phyloP scores from a whole-genome alignment of 306 rosid species.

The Cucurbita argyrosperma region DNA sequence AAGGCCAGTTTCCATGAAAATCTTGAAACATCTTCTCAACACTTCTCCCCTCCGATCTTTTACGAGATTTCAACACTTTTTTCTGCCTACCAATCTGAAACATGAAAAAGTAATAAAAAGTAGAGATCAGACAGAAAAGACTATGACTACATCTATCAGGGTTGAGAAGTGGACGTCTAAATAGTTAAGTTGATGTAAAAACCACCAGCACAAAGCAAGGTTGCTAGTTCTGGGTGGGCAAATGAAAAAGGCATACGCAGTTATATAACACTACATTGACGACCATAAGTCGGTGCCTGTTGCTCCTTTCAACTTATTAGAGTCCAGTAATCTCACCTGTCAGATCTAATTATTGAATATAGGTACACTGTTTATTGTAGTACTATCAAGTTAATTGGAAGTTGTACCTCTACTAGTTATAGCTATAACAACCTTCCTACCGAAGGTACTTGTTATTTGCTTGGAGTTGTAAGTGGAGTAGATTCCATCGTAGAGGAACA shows the following conservation, averaged over 20 bases:
- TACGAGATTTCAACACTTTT: constrained; percentile 24
- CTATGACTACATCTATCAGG: neutral
- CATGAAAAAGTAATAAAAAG: constrained; percentile 8
- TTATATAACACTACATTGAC: neutral
- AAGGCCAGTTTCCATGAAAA: constrained; percentile 40
- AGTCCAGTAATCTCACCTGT: neutral
- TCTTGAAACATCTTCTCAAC: constrained; percentile 31
- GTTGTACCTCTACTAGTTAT: neutral
- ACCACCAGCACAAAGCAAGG: neutral
- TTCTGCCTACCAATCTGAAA: constrained; percentile 41
- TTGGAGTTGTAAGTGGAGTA: neutral
- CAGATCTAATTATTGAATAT: neutral
- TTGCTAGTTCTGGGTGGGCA: neutral
- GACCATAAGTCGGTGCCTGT: neutral
- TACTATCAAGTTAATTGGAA: neutral
- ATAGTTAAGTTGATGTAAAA: neutral
- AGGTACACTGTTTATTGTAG: neutral
- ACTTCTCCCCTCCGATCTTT: constrained; percentile 28
- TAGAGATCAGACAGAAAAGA: neutral
- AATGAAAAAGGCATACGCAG: neutral
- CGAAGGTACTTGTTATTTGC: neutral
- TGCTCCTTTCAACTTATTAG: neutral
- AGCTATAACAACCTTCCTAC: neutral
- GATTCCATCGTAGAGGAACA: neutral
- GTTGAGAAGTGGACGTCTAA: neutral